These are phyloP conservation scores for Adenanthera pavonina DNA, from an alignment of 306 rosid species.

Conservation along the genomic window DNA sequence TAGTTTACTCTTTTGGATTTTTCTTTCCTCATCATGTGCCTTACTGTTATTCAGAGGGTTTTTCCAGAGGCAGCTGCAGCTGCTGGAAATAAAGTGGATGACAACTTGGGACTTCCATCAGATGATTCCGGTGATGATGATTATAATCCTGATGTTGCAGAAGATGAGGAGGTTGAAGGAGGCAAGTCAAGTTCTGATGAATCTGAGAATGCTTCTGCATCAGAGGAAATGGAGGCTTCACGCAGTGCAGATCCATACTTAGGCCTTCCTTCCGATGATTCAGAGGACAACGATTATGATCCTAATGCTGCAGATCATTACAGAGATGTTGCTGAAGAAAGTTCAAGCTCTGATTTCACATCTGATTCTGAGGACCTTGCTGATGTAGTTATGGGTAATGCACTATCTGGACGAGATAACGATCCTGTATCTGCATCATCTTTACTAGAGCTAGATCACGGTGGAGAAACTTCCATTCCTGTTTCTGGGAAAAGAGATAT, in stretches of 20 bases:
- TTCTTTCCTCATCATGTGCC: constrained; percentile 43
- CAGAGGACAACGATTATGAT: constrained; percentile 82
- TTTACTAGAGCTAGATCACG: constrained; percentile 54
- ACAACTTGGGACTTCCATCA: constrained; percentile 72
- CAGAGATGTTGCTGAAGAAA: constrained; percentile 50
- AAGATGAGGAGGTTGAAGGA: constrained; percentile 60
- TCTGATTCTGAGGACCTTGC: constrained; percentile 97
- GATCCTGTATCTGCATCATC: constrained; percentile 49
- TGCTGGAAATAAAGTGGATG: constrained; percentile 63
- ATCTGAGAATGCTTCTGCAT: constrained; percentile 79
- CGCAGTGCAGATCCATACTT: constrained; percentile 58
- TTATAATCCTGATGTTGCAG: constrained; percentile 77
- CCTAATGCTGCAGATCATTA: constrained; percentile 62
- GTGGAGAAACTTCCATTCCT: constrained; percentile 57
- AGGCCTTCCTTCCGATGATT: constrained; percentile 90
- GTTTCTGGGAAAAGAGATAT: constrained; percentile 63
- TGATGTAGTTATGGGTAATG: constrained; percentile 53
- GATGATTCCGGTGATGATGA: constrained; percentile 95
- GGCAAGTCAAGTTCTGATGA: constrained; percentile 72
- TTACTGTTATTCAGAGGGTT: constrained; percentile 72
- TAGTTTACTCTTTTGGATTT: constrained; percentile 21
- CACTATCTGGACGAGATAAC: constrained; percentile 46
- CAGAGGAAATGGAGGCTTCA: constrained; percentile 71
- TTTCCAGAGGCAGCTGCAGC: constrained; percentile 89
- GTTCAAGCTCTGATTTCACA: constrained; percentile 90